phyloP scores from a whole-genome alignment of 768 basidiomycete species.

The Cubamyces sp. region DNA sequence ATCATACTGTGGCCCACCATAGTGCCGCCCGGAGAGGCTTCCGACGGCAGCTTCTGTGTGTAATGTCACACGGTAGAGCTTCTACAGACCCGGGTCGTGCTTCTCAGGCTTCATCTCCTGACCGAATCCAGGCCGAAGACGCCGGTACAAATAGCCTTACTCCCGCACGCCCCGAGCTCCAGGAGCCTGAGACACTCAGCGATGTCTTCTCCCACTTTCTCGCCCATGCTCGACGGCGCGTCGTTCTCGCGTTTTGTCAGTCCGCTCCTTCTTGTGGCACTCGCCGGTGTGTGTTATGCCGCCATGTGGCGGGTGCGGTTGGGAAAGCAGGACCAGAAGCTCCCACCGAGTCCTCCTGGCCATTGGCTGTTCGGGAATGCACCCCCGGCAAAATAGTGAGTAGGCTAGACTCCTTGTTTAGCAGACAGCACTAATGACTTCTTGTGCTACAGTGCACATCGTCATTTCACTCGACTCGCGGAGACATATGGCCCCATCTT shows the following conservation, averaged over 20 bases:
- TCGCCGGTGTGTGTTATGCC: constrained; percentile 1
- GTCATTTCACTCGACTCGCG: constrained; percentile 52
- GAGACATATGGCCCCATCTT: constrained; percentile 66
- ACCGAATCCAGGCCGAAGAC: no score
- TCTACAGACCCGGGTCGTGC: no score
- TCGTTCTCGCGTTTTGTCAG: neutral
- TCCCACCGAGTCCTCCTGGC: constrained; percentile 28
- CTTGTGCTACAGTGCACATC: neutral
- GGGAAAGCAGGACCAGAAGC: constrained; percentile 1
- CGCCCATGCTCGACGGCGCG: neutral
- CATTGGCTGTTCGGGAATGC: constrained; percentile 29
- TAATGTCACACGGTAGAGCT: neutral
- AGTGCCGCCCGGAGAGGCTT: neutral
- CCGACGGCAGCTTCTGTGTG: neutral
- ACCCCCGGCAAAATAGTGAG: constrained; percentile 19
- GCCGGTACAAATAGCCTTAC: neutral
- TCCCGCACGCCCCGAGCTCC: neutral
- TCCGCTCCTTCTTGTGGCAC: neutral
- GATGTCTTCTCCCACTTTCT: neutral
- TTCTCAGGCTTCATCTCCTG: no score
- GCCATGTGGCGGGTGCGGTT: neutral
- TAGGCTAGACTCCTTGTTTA: neutral
- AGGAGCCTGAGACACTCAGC: neutral
- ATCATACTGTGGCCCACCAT: neutral
- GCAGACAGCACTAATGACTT: neutral